Conservation (phyloP, 805 yeast species). For the Candida taoyuanica region DNA sequence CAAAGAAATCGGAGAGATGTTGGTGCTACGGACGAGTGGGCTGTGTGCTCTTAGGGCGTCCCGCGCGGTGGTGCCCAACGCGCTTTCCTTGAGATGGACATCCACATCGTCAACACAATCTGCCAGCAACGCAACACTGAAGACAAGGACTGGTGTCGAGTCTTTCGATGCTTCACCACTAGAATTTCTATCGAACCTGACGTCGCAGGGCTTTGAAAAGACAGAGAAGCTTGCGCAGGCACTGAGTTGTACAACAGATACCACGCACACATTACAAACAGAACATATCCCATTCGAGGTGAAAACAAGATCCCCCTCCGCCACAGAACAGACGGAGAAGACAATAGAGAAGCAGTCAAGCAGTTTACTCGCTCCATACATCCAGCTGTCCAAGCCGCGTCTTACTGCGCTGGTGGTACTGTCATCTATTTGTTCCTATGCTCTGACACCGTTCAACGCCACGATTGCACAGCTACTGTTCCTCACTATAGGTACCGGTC, state of each 20-base stretch:
- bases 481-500: slow-evolving; percentile 78
- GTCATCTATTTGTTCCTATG: slow-evolving; percentile 91
- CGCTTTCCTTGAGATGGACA: slow-evolving; percentile 2
- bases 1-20: no score
- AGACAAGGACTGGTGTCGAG: background rate
- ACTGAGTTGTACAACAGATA: slow-evolving; percentile 16
- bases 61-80: slow-evolving; percentile 1
- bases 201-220: slow-evolving; percentile 6
- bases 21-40: slow-evolving; percentile 7
- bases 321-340: slow-evolving; percentile 2
- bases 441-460: slow-evolving; percentile 80
- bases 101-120: slow-evolving; percentile 5
- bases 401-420: slow-evolving; percentile 83
- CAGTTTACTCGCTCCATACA: slow-evolving; percentile 48
- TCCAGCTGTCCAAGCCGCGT: slow-evolving; percentile 86
- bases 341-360: slow-evolving; percentile 2
- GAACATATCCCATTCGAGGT: slow-evolving; percentile 54
- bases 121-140: slow-evolving; percentile 1
- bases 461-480: slow-evolving; percentile 65
- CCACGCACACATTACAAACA: slow-evolving; percentile 13
- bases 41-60: slow-evolving; percentile 5
- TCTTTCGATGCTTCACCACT: slow-evolving; percentile 32
- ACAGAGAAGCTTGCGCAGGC: slow-evolving; percentile 24
- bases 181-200: slow-evolving; percentile 34
- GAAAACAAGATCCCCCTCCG: slow-evolving; percentile 32